Conservation (phyloP, 2,329 filamentous ascomycete genomes). For the Diaporthe batatas region DNA sequence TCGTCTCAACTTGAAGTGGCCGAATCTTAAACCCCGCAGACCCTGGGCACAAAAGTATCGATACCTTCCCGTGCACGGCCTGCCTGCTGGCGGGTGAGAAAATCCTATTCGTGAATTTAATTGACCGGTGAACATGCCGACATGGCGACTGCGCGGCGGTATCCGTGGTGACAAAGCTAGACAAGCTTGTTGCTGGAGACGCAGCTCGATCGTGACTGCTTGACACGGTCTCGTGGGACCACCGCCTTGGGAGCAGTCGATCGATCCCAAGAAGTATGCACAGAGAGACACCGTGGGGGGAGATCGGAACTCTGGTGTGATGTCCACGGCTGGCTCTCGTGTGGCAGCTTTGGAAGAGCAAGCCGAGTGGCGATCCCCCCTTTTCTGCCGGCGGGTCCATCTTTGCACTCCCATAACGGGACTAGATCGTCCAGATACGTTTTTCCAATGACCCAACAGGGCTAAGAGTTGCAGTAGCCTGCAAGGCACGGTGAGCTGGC, state of each 20-base stretch:
- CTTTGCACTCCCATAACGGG: constrained; percentile 6
- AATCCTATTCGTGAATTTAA: constrained; percentile 25
- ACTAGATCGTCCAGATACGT: constrained; percentile 33
- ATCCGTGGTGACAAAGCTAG: constrained; percentile 13
- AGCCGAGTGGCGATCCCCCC: constrained; percentile 31
- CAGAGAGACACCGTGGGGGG: not conserved
- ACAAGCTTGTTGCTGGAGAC: constrained; percentile 2
- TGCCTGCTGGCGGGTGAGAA: constrained; percentile 17
- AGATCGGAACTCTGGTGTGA: constrained; percentile 25
- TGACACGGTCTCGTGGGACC: constrained; percentile 14
- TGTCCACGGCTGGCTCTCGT: constrained; percentile 22
- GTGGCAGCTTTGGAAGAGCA: constrained; percentile 29
- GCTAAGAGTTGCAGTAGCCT: constrained; percentile 33
- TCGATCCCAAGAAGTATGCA: constrained; percentile 14
- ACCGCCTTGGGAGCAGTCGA: constrained; percentile 25
- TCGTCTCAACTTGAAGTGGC: constrained; percentile 40
- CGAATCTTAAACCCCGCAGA: constrained; percentile 34
- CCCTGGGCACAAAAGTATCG: constrained; percentile 28
- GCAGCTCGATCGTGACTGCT: constrained; percentile 14
- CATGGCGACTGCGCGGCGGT: constrained; percentile 14
- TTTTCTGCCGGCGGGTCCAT: constrained; percentile 29
- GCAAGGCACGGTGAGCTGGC: constrained; percentile 38
- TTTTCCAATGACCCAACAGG: constrained; percentile 12
- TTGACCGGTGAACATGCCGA: constrained; percentile 26
- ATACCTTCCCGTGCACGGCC: constrained; percentile 25